A percentile compares a stretch with the other conserved stretches of the same genome.
phyloP scores from a whole-genome alignment of 2,329 filamentous ascomycete species.

The Alternaria brassicicola region DNA sequence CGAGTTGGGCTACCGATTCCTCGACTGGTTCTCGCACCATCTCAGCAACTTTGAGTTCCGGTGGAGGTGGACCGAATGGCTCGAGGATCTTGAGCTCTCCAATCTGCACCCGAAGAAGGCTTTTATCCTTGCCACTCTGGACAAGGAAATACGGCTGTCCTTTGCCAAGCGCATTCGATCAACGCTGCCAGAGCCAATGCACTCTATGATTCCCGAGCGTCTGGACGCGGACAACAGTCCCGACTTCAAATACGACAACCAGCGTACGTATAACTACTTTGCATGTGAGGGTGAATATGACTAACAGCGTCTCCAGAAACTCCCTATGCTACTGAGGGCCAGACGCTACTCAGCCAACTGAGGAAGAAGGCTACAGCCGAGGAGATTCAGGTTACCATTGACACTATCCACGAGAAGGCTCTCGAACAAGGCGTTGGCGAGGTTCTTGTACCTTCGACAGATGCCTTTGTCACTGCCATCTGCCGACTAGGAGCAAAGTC shows the following conservation, averaged over 20 bases:
- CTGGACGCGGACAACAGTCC: conserved; percentile 96
- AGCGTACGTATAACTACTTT: conserved; percentile 63
- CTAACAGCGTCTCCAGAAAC: conserved; percentile 59
- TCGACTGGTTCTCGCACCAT: conserved; percentile 98
- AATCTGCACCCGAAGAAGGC: conserved; percentile 86
- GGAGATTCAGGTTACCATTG: conserved; percentile 81
- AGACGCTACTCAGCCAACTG: conserved; percentile 78
- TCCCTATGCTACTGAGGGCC: conserved; percentile 84
- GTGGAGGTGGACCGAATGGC: conserved; percentile 99
- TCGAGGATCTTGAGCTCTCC: conserved; percentile 79
- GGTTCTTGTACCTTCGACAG: conserved; percentile 82
- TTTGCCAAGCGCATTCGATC: conserved; percentile 96
- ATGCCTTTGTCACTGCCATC: conserved; percentile 91
- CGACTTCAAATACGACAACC: conserved; percentile 85
- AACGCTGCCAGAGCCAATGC: conserved; percentile 84
- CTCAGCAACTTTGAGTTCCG: conserved; percentile 98
- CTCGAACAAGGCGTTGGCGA: conserved; percentile 70
- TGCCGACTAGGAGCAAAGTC: conserved; percentile 95
- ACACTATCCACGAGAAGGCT: conserved; percentile 81
- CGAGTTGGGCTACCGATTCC: conserved; percentile 83
- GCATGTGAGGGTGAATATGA: neutral
- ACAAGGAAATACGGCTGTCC: conserved; percentile 95
- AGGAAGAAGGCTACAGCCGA: conserved; percentile 84
- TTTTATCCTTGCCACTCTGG: conserved; percentile 86
- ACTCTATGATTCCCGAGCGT: conserved; percentile 77